Evolutionary conservation across 2,329 filamentous ascomycete species (phyloP), one percentile per base, ranked within the genome.

Genomic region (Pseudogymnoascus sp.): DNA sequence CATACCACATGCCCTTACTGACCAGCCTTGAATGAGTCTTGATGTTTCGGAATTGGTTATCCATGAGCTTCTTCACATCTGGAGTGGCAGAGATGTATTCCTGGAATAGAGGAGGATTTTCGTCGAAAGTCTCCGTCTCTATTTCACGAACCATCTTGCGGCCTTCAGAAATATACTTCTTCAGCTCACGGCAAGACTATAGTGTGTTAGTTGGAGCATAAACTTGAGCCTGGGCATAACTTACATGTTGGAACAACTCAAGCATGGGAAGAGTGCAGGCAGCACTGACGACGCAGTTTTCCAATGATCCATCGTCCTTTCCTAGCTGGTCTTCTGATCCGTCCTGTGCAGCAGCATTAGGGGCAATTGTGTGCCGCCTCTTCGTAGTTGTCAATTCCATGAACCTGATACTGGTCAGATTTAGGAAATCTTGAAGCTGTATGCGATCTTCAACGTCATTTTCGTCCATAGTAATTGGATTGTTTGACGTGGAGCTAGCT

Each of bases 361-460:
- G 86, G 2, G 84, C 88, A 54, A 88, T 86, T 0, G 93, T 97
- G 70, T 96, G 89, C 63, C 95, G 84, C 68, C 93, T 83, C 74
- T 97, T 97, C 1, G 93, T 97, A 0, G 93, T 96, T n/a, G 89
- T 96, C 60, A 99, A 81, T 73, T 99, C 95, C 90, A 99, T 97
- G 77, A 99, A 99, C 62, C 93, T 90, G 71, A 99, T 96, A 65
- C 91, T 96, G 2, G 93, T 97, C 86, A 96, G 87, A 67, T 96
- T 91, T 51, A 99, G 78, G 76, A 99, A 99, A 62, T 96, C 90
- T 69, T 96, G 91, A 2, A 99, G 80, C 54, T 93, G 89, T 62
- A 96, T 92, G 21, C 81, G 82, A 26, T 87, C 83, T 18, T 82
- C 80, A 14, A 74, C 71, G 21, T 73, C 73, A 23, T 73, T 69